A percentile compares a stretch with the other conserved stretches of the same genome.
Conservation (phyloP, 2,329 filamentous ascomycete species). For the Penicillium frequentans region DNA sequence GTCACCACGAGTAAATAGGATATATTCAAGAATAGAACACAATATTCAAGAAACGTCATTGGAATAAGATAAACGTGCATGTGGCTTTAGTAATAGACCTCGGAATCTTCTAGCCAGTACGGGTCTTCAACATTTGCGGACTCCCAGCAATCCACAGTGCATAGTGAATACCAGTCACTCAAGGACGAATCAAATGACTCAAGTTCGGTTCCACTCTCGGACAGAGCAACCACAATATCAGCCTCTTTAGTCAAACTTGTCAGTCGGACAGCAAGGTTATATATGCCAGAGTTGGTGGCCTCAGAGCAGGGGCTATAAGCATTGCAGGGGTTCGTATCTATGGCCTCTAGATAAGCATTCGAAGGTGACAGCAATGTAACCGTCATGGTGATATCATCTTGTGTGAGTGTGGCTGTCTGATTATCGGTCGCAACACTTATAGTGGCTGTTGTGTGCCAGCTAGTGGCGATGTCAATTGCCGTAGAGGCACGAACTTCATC, state of each 20-base stretch:
- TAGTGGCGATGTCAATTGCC: not conserved
- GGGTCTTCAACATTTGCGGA: not conserved
- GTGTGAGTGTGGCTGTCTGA: not conserved
- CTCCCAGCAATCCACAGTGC: not conserved
- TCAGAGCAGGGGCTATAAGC: not conserved
- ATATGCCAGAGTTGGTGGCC: slow-evolving; percentile 1
- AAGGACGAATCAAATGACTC: not conserved
- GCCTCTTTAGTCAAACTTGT: not conserved
- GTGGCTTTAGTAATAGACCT: slow-evolving; percentile 3
- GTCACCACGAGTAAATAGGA: not conserved
- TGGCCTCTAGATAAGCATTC: not conserved
- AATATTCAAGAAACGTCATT: not conserved
- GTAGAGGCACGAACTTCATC: not conserved
- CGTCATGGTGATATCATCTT: not conserved
- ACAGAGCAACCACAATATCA: not conserved
- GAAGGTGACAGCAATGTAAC: not conserved
- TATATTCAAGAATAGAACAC: not conserved
- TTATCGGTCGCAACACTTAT: not conserved
- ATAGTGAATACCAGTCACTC: not conserved
- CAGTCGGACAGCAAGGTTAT: not conserved
- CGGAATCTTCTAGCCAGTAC: not conserved
- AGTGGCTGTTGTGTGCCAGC: not conserved
- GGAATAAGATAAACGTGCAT: not conserved
- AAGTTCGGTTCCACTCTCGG: not conserved
- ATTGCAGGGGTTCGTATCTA: slow-evolving; percentile 1